phyloP scores from a whole-genome alignment of 225 moss, liverwort and hornwort species.

The Marchantia polymorpha region DNA sequence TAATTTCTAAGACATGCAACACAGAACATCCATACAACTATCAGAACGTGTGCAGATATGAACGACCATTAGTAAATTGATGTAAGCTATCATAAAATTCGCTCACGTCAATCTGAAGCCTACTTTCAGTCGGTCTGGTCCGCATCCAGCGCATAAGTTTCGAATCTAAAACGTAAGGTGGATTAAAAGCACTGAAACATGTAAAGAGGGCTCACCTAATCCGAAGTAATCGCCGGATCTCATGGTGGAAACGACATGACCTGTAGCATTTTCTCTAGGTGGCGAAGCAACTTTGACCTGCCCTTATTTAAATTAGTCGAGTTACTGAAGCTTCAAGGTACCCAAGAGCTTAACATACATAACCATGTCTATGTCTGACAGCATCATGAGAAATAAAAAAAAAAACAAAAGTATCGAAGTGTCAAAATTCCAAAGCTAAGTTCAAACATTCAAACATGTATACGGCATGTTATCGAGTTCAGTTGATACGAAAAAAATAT shows the following conservation, averaged over 20 bases:
- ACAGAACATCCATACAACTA: background rate
- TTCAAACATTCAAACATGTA: no score
- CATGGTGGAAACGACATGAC: constrained; percentile 40
- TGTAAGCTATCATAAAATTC: background rate
- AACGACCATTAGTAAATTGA: background rate
- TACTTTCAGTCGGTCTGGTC: background rate
- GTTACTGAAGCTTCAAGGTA: no score
- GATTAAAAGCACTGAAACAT: background rate
- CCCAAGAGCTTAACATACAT: background rate
- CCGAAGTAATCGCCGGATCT: constrained; percentile 68
- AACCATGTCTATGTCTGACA: background rate
- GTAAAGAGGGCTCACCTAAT: constrained; percentile 34
- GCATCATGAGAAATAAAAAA: background rate
- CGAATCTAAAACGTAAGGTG: background rate
- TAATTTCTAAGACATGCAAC: background rate
- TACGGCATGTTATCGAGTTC: no score
- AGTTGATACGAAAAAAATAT: no score
- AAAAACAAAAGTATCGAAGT: background rate
- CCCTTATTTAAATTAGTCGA: background rate
- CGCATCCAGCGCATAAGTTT: background rate
- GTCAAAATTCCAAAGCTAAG: no score
- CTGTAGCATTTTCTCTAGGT: constrained; percentile 12
- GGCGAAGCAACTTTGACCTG: constrained; percentile 47
- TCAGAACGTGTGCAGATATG: no score
- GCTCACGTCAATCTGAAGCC: background rate